Evolutionary conservation across 352 stramenopile genomes (phyloP).

Genomic region (Globisporangium spinosum): DNA sequence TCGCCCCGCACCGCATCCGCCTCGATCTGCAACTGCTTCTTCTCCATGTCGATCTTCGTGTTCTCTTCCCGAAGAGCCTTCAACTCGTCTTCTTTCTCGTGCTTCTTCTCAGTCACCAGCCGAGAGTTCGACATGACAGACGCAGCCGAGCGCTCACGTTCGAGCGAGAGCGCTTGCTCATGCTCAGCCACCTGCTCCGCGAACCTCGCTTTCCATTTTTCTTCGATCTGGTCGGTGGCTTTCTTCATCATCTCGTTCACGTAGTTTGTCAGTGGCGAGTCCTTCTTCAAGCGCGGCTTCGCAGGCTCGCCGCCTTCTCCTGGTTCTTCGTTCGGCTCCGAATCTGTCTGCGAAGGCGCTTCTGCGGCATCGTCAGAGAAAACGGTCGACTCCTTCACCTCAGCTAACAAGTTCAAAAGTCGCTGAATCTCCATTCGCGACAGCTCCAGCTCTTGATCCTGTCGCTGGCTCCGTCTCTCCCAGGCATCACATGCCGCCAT

Average conservation of each 20-base stretch:
- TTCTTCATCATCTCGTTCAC: conserved; percentile 71
- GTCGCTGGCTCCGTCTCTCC: conserved; percentile 37
- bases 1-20: conserved; percentile 58
- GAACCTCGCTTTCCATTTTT: conserved; percentile 79
- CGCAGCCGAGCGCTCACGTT: conserved; percentile 58
- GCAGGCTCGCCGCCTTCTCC: conserved; percentile 2
- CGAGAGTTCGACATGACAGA: conserved; percentile 64
- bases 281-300: conserved; percentile 18
- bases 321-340: conserved; percentile 18
- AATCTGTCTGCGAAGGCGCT: conserved; percentile 6
- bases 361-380: conserved; percentile 17
- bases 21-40: conserved; percentile 74
- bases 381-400: conserved; percentile 18
- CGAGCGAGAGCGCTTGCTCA: conserved; percentile 57
- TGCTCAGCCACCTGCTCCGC: conserved; percentile 63
- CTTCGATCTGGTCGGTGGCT: conserved; percentile 76
- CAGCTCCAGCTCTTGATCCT: conserved; percentile 39
- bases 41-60: conserved; percentile 46
- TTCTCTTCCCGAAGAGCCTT: conserved; percentile 74
- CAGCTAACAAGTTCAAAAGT: conserved; percentile 30
- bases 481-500: conserved; percentile 50
- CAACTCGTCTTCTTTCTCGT: conserved; percentile 71
- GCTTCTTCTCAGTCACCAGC: conserved; percentile 67
- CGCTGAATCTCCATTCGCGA: conserved; percentile 46
- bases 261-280: conserved; percentile 72